Conservation (phyloP, 139 green algal genomes). For the Edaphochlamys debaryana region DNA sequence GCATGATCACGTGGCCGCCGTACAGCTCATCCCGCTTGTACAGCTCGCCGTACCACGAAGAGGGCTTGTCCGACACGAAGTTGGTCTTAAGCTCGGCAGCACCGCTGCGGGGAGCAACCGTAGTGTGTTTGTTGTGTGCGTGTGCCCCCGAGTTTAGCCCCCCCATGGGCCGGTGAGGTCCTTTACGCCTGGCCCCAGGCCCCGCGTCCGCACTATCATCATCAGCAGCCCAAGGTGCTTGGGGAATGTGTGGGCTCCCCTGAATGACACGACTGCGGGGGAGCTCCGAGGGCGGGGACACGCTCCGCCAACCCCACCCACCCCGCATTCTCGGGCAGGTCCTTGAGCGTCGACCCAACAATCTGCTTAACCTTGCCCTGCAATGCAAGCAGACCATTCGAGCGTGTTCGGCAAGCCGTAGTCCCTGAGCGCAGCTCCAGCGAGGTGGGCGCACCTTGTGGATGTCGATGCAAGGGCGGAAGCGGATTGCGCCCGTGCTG, state of each 20-base stretch:
- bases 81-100: slow-evolving; percentile 85
- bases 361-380: slow-evolving; percentile 99
- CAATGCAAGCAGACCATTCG: too few species aligned
- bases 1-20: slow-evolving; percentile 98
- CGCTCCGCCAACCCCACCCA: too few species aligned
- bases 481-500: slow-evolving; percentile 56
- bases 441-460: slow-evolving; percentile 94
- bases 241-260: slow-evolving; percentile 10
- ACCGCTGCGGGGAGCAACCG: background rate
- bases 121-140: too few species aligned
- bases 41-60: slow-evolving; percentile 87
- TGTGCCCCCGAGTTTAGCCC: too few species aligned
- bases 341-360: slow-evolving; percentile 92
- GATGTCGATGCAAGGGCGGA: slow-evolving; percentile 99
- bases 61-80: slow-evolving; percentile 90
- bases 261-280: too few species aligned
- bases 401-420: too few species aligned
- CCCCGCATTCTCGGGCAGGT: slow-evolving; percentile 66
- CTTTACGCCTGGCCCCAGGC: too few species aligned
- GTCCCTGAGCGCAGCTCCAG: too few species aligned
- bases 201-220: too few species aligned
- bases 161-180: too few species aligned
- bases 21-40: slow-evolving; percentile 84
- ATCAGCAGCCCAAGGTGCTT: too few species aligned
- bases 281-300: too few species aligned